These are phyloP conservation scores for Claviceps monticola DNA, from an alignment of 2,329 filamentous ascomycete species.

Conservation along the genomic window DNA sequence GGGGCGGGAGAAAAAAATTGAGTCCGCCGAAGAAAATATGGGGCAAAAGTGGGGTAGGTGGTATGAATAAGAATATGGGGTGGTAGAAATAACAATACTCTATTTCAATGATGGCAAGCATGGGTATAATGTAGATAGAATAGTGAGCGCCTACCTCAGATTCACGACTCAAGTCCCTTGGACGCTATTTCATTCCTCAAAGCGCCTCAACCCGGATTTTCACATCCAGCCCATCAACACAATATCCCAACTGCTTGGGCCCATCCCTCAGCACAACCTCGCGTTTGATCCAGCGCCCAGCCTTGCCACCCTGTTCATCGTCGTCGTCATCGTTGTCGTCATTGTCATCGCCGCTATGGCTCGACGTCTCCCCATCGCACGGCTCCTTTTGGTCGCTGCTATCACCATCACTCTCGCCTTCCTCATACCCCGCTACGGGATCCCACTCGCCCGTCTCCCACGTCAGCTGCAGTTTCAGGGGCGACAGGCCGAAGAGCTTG, in stretches of 20 bases:
- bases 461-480: slow-evolving; percentile 52
- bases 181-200: not conserved
- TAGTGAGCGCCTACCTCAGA: too few species aligned
- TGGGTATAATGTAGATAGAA: too few species aligned
- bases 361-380: not conserved
- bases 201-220: slow-evolving; percentile 53
- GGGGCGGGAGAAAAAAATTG: too few species aligned
- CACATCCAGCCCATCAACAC: slow-evolving; percentile 60
- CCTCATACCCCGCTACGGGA: slow-evolving; percentile 51
- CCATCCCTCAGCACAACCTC: slow-evolving; percentile 71
- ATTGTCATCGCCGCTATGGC: not conserved
- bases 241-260: slow-evolving; percentile 70
- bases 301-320: slow-evolving; percentile 15
- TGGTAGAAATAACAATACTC: too few species aligned
- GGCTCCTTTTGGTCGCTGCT: slow-evolving; percentile 37
- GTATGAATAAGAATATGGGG: too few species aligned
- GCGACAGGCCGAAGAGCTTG: slow-evolving; percentile 50
- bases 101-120: too few species aligned
- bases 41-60: too few species aligned
- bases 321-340: not conserved
- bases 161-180: too few species aligned
- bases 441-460: slow-evolving; percentile 93
- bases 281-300: slow-evolving; percentile 55
- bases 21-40: too few species aligned
- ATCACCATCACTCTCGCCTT: slow-evolving; percentile 39